Evolutionary conservation across 495 filamentous ascomycete genomes (phyloP).

Genomic region (Aspergillus ellipticus): DNA sequence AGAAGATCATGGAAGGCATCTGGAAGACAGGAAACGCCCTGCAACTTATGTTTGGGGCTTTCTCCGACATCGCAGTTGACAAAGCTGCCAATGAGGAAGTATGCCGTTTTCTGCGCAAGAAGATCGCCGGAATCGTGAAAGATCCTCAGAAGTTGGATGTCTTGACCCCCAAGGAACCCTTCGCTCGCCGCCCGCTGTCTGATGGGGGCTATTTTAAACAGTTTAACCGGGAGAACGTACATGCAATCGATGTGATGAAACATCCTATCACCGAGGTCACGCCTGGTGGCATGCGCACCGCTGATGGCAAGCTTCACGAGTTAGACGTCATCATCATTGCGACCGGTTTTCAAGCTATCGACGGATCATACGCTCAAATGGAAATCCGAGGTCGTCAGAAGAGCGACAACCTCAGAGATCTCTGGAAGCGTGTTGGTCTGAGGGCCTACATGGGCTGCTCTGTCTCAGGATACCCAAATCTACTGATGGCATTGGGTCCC

Average conservation of each 20-base stretch:
- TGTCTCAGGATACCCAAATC: slow-evolving; percentile 32
- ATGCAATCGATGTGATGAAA: slow-evolving; percentile 11
- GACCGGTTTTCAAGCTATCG: slow-evolving; percentile 51
- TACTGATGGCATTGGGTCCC: slow-evolving; percentile 21
- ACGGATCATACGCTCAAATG: slow-evolving; percentile 37
- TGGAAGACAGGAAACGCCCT: slow-evolving; percentile 23
- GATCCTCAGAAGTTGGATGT: slow-evolving; percentile 14
- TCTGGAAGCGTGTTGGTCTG: slow-evolving; percentile 37
- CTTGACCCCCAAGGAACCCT: slow-evolving; percentile 17
- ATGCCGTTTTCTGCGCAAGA: slow-evolving; percentile 20
- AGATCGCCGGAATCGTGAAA: slow-evolving; percentile 17
- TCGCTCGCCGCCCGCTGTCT: slow-evolving; percentile 15
- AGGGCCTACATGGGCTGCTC: slow-evolving; percentile 43
- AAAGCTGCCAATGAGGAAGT: slow-evolving; percentile 19
- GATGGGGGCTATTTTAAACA: slow-evolving; percentile 27
- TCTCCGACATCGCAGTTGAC: slow-evolving; percentile 18
- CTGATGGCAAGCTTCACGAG: slow-evolving; percentile 36
- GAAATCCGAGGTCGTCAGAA: slow-evolving; percentile 21
- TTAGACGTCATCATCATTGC: slow-evolving; percentile 48
- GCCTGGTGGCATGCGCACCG: slow-evolving; percentile 38
- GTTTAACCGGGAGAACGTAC: slow-evolving; percentile 21
- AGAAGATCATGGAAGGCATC: slow-evolving; percentile 16
- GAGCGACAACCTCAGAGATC: slow-evolving; percentile 31
- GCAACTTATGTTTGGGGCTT: slow-evolving; percentile 22
- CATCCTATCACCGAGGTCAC: slow-evolving; percentile 39